Conservation (phyloP, 2,329 filamentous ascomycete species). For the Cladosporium oxysporum region DNA sequence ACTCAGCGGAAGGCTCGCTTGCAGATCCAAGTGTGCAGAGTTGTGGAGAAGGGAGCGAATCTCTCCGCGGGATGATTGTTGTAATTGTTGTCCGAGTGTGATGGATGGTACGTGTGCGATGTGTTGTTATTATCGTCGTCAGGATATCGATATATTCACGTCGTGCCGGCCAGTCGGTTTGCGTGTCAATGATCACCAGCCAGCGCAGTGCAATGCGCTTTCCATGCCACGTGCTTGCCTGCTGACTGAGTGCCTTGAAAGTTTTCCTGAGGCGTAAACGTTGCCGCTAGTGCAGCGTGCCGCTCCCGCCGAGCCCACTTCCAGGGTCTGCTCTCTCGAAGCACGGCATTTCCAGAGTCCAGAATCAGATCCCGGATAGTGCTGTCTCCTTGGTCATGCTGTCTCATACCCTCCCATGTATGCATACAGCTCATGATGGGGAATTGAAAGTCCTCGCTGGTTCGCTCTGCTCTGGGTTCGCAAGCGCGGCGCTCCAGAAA, state of each 20-base stretch:
- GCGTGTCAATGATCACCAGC: background rate
- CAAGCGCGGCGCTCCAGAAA: background rate
- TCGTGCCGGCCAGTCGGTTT: background rate
- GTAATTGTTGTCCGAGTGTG: background rate
- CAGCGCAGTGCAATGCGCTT: background rate
- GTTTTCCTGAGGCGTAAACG: constrained; percentile 12
- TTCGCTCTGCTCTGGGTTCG: background rate
- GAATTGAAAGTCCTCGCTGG: background rate
- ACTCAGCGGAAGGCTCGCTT: constrained; percentile 16
- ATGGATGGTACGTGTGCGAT: background rate
- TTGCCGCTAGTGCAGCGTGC: background rate
- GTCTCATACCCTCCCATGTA: background rate
- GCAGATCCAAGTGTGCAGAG: constrained; percentile 14
- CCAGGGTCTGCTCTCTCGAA: background rate
- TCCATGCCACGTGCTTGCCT: background rate
- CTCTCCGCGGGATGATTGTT: background rate
- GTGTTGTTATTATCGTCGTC: background rate
- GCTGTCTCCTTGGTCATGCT: too few relatives aligned
- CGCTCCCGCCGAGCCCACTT: background rate
- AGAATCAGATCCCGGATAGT: background rate
- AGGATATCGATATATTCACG: background rate
- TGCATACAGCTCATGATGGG: background rate
- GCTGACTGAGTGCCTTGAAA: background rate
- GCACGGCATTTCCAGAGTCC: background rate
- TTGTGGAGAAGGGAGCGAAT: constrained; percentile 5